A percentile compares a stretch with the other conserved stretches of the same genome.
Conservation (phyloP, 202 grass and related monocot genomes). For the Eragrostis tef region DNA sequence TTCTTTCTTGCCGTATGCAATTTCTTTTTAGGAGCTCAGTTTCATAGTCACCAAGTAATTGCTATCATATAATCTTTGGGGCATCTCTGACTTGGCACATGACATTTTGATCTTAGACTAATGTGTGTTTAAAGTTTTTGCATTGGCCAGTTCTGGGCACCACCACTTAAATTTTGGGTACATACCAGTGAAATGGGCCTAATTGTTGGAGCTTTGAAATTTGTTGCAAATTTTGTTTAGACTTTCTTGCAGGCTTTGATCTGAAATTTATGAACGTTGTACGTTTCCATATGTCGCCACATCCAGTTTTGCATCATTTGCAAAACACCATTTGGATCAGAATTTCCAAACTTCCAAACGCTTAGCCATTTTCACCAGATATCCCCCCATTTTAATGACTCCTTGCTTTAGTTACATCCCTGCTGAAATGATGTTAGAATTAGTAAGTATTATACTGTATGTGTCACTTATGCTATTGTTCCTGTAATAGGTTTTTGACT, state of each 20-base stretch:
- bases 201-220: background rate
- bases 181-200: background rate
- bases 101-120: background rate
- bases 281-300: background rate
- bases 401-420: conserved; percentile 31
- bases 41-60: conserved; percentile 17
- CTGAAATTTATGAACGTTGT: background rate
- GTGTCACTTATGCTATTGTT: conserved; percentile 46
- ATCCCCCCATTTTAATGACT: background rate
- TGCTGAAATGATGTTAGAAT: conserved; percentile 30
- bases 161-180: background rate
- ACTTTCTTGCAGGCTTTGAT: background rate
- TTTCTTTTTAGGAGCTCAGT: conserved; percentile 31
- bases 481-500: conserved; percentile 90
- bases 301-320: background rate
- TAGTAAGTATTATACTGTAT: conserved; percentile 13
- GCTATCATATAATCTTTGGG: conserved; percentile 19
- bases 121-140: conserved; percentile 38
- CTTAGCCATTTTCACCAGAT: background rate
- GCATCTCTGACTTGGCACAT: background rate
- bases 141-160: background rate
- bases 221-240: background rate
- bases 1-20: conserved; percentile 28
- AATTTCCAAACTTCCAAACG: background rate
- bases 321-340: background rate